Conservation (phyloP, 208 protist genomes). For the Leishmania mexicana region DNA sequence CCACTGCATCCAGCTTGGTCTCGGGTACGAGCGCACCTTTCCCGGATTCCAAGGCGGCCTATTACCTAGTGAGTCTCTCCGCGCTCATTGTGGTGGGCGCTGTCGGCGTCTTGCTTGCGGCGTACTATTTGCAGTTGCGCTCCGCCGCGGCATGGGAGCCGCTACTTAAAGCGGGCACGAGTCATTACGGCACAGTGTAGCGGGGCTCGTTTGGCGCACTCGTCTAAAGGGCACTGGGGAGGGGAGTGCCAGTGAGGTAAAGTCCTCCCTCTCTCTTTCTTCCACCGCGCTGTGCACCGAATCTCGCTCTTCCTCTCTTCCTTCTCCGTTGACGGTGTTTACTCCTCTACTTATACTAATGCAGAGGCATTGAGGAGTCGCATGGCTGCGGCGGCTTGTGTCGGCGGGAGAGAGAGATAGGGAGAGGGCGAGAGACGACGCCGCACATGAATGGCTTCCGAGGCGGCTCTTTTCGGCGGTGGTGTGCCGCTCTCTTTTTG, state of each 20-base stretch:
- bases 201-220: too few relatives aligned
- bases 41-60: slow-evolving; percentile 11
- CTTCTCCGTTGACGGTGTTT: background rate
- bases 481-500: background rate
- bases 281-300: background rate
- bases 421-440: background rate
- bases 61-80: slow-evolving; percentile 20
- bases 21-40: background rate
- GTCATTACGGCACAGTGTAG: slow-evolving; percentile 27
- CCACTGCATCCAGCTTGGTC: slow-evolving; percentile 32
- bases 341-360: background rate
- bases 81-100: slow-evolving; percentile 19
- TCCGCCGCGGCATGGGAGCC: slow-evolving; percentile 1
- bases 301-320: background rate
- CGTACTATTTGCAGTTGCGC: slow-evolving; percentile 20
- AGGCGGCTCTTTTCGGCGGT: background rate
- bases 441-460: background rate
- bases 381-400: background rate
- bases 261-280: too few relatives aligned
- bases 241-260: background rate
- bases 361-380: background rate
- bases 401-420: background rate
- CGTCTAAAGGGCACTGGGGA: background rate
- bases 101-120: slow-evolving; percentile 16
- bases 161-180: slow-evolving; percentile 14